Conservation (phyloP, 495 filamentous ascomycete genomes). For the Aspergillus ostianus region DNA sequence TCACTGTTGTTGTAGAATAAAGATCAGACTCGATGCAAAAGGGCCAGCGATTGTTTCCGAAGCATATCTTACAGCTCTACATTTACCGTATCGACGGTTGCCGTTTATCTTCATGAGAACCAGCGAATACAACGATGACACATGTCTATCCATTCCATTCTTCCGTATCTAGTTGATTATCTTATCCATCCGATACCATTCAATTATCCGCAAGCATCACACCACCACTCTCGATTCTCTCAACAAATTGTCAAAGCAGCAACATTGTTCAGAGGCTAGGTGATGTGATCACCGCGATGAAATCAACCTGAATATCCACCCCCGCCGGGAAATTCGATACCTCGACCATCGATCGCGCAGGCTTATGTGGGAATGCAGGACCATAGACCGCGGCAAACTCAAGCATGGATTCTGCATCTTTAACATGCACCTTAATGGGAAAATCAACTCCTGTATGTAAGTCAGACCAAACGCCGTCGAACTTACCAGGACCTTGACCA, state of each 20-base stretch:
- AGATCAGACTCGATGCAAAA: not conserved
- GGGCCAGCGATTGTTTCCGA: not conserved
- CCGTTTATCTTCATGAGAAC: too few relatives aligned
- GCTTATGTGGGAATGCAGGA: constrained; percentile 15
- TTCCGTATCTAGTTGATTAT: too few relatives aligned
- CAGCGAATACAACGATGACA: too few relatives aligned
- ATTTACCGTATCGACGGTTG: too few relatives aligned
- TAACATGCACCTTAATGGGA: constrained; percentile 17
- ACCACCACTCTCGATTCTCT: too few relatives aligned
- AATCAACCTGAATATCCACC: constrained; percentile 21
- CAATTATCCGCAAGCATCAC: too few relatives aligned
- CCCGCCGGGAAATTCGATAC: constrained; percentile 18
- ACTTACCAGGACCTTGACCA: constrained; percentile 19
- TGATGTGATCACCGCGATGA: constrained; percentile 13
- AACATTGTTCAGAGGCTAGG: not conserved
- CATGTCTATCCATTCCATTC: too few relatives aligned
- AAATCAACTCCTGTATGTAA: not conserved
- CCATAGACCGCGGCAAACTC: constrained; percentile 19
- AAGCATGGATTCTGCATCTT: constrained; percentile 15
- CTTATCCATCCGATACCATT: too few relatives aligned
- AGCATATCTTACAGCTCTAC: not conserved
- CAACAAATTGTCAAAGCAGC: not conserved
- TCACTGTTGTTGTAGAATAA: not conserved
- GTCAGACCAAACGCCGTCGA: not conserved
- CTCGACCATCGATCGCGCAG: constrained; percentile 22